Conservation (phyloP, 768 basidiomycete genomes). For the Sporobolomyces phaffii region DNA sequence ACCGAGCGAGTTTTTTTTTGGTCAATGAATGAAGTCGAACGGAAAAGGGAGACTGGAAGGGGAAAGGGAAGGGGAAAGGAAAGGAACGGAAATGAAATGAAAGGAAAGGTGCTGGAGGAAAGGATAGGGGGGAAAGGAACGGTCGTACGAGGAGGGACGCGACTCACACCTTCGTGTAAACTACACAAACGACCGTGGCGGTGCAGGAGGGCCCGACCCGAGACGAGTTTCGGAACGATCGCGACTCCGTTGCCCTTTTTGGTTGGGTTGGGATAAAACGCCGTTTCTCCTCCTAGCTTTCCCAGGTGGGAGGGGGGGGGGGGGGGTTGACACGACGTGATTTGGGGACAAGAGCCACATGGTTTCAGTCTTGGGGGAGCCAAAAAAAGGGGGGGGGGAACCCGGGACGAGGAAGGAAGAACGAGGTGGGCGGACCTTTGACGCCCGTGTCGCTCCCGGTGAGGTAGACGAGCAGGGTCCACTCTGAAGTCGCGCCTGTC, state of each 20-base stretch:
- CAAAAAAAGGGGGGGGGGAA: constrained; percentile 44
- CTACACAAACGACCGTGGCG: constrained; percentile 61
- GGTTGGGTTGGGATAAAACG: constrained; percentile 60
- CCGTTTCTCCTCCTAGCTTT: constrained; percentile 53
- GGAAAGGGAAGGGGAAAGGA: too few species aligned
- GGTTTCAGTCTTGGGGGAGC: too few species aligned
- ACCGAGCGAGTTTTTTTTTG: too few species aligned
- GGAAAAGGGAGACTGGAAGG: too few species aligned
- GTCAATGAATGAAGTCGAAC: too few species aligned
- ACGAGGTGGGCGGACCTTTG: constrained; percentile 30
- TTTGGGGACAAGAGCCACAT: too few species aligned
- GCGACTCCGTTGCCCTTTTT: constrained; percentile 41
- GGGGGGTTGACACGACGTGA: not conserved
- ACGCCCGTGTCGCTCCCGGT: constrained; percentile 68
- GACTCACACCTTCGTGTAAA: constrained; percentile 39
- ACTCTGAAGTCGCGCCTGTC: constrained; percentile 49
- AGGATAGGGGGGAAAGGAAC: too few species aligned
- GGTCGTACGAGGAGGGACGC: too few species aligned
- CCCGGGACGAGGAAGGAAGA: too few species aligned
- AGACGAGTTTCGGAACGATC: constrained; percentile 18
- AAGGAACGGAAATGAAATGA: too few species aligned
- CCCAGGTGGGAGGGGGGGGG: not conserved
- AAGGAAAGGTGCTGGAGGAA: too few species aligned
- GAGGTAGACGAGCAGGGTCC: constrained; percentile 70
- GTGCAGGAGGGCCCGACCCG: constrained; percentile 35